Evolutionary conservation across 139 green algal species (phyloP).

Genomic region (Trebouxia sp.): DNA sequence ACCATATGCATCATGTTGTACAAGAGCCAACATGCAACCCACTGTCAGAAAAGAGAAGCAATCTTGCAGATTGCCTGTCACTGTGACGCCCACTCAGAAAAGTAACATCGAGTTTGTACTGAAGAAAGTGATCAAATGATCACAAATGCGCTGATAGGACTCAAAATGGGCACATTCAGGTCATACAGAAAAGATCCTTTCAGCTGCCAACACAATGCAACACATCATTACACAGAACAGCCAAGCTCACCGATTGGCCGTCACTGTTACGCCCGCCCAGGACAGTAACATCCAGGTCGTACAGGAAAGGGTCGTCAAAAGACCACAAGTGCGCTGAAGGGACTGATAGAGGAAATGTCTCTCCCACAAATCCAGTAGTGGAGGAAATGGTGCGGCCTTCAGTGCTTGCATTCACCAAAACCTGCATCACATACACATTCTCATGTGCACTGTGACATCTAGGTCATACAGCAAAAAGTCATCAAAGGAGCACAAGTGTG

Average conservation of each 20-base stretch:
- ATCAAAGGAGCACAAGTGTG: slow-evolving; percentile 30
- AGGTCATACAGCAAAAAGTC: slow-evolving; percentile 35
- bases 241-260: not conserved
- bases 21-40: too few relatives aligned
- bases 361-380: not conserved
- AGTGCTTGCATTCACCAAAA: slow-evolving; percentile 10
- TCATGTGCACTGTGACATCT: not conserved
- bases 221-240: too few relatives aligned
- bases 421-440: not conserved
- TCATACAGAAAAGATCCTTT: too few relatives aligned
- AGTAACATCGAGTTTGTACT: too few relatives aligned
- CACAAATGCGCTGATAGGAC: too few relatives aligned
- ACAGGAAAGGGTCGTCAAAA: slow-evolving; percentile 29
- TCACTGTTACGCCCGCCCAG: not conserved
- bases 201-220: too few relatives aligned
- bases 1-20: too few relatives aligned
- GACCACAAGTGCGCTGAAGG: slow-evolving; percentile 26
- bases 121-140: too few relatives aligned
- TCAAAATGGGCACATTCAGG: too few relatives aligned
- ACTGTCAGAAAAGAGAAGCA: too few relatives aligned
- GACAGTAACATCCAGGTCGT: slow-evolving; percentile 31
- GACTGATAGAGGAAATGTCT: not conserved
- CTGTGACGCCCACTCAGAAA: too few relatives aligned
- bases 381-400: not conserved
- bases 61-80: too few relatives aligned